A percentile compares a stretch with the other conserved stretches of the same genome.
Conservation (phyloP, 257 asterid species). For the Rehmannia glutinosa region DNA sequence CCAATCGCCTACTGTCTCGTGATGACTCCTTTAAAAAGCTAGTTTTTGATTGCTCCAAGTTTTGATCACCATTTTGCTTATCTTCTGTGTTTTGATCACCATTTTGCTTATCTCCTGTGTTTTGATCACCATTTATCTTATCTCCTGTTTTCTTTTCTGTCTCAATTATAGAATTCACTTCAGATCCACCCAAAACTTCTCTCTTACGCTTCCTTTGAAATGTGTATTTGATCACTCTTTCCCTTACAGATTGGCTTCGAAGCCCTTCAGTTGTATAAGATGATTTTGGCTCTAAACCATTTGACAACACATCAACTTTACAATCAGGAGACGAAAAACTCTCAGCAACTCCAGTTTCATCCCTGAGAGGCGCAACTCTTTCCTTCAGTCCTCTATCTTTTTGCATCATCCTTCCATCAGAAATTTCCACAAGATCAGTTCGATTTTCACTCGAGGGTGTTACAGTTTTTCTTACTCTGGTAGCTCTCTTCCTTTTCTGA, state of each 20-base stretch:
- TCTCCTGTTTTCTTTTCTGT: conserved; percentile 27
- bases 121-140: too few relatives aligned
- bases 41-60: conserved; percentile 29
- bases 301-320: conserved; percentile 13
- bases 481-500: conserved; percentile 50
- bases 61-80: conserved; percentile 11
- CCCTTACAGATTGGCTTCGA: conserved; percentile 29
- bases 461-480: conserved; percentile 28
- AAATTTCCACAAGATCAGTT: conserved; percentile 7
- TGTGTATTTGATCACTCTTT: conserved; percentile 62
- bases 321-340: conserved; percentile 23
- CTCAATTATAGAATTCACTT: conserved; percentile 29
- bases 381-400: conserved; percentile 23
- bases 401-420: conserved; percentile 7
- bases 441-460: conserved; percentile 22
- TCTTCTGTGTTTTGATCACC: too few relatives aligned
- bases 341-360: too few relatives aligned
- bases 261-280: conserved; percentile 17
- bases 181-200: conserved; percentile 31
- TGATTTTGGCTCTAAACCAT: conserved; percentile 11
- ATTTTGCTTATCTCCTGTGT: too few relatives aligned
- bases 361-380: conserved; percentile 18
- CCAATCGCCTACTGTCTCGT: conserved; percentile 50
- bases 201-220: conserved; percentile 82
- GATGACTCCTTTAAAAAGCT: conserved; percentile 41